Conservation (phyloP, 75 land plant species). For the Pseudotsuga menziesii region DNA sequence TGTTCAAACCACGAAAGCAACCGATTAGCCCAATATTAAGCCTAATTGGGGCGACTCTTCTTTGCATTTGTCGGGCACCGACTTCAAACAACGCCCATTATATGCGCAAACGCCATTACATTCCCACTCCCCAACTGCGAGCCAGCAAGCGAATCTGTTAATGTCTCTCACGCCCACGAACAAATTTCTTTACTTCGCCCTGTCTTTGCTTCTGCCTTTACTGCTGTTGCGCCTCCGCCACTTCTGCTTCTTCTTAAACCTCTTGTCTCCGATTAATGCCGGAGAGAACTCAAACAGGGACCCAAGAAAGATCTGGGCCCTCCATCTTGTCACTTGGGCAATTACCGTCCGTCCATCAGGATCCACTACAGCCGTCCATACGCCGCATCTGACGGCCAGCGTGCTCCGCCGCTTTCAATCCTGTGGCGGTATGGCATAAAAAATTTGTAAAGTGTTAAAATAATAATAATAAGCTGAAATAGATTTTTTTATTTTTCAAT, state of each 20-base stretch:
- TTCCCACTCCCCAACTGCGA: too few relatives aligned
- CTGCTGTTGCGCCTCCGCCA: not conserved
- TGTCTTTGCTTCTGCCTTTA: not conserved
- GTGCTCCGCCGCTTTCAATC: not conserved
- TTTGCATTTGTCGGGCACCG: not conserved
- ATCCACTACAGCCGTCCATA: not conserved
- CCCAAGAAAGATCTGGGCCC: not conserved
- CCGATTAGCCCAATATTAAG: not conserved
- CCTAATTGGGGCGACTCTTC: not conserved
- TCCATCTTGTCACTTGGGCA: conserved; percentile 4
- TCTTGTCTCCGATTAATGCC: not conserved
- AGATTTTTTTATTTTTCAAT: too few relatives aligned
- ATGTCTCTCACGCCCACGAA: too few relatives aligned
- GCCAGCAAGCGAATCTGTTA: too few relatives aligned
- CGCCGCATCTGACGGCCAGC: not conserved
- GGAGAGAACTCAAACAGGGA: not conserved
- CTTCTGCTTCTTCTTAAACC: not conserved
- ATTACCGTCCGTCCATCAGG: conserved; percentile 1
- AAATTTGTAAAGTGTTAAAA: too few relatives aligned
- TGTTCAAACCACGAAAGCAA: not conserved
- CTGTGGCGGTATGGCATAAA: not conserved
- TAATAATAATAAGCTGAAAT: too few relatives aligned
- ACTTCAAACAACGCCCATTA: not conserved
- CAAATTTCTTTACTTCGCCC: too few relatives aligned
- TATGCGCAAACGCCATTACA: too few relatives aligned